Base-by-base conservation (phyloP, 2,329 filamentous ascomycete species). In the Setomelanomma holmii region DNA sequence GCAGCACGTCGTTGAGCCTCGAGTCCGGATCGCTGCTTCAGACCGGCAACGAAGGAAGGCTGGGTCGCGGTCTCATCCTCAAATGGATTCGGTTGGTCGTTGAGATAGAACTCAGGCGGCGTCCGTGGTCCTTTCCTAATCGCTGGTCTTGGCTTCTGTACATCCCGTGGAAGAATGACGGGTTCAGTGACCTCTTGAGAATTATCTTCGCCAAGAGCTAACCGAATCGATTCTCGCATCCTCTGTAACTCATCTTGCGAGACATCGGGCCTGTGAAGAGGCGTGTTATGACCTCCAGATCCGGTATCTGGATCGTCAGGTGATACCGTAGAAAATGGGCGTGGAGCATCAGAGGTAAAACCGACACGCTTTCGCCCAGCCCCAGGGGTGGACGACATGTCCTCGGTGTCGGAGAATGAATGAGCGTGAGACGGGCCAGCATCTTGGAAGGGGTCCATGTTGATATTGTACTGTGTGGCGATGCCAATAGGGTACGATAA, bases 61-160 rank as follows among this genome's bases (percentile, higher is more conserved):
- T 27, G 40, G 36, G 40, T 33, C 38, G 50, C 16, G 38, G 30
- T 50, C 19, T 66, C 63, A 22, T 69, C 67, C 40, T 68, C 65
- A 23, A 74, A 72, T 6, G 75, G 67, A 36, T 73, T 69, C 14
- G 65, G 60, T 23, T 76, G 68, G 17, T 71, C 67, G 23, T 66
- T 67, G 24, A 73, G 55, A 40, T 60, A 60, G 38, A 75, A 67
- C 51, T 72, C 64, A n/a, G 68, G 65, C 10, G 71, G 66, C 12
- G 70, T 72, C 17, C 67, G 66, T 14, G 60, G 49, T 24, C 54
- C 59, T 63, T 69, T 74, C 20, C 72, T 66, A 19, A 76, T 76
- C 5, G 72, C 73, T 35, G 74, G 73, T 20, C 69, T 69, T 34
- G 73, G 74, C 41, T 67, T 73, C 21, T 71, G 68, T 19, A 74